Conservation (phyloP, 2,329 filamentous ascomycete genomes). For the Daldinia eschscholtzii region DNA sequence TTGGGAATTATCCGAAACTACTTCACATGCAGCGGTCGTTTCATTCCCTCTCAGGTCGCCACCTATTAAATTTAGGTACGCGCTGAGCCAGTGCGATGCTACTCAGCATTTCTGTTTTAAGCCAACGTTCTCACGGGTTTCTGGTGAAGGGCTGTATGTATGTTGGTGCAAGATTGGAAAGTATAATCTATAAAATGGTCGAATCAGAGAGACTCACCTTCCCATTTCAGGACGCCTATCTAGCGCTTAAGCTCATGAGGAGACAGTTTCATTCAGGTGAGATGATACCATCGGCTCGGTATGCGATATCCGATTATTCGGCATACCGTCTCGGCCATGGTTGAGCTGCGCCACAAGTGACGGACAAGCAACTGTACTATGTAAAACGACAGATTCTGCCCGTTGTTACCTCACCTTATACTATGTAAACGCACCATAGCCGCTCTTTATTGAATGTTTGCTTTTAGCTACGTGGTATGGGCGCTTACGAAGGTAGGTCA, state of each 20-base stretch:
- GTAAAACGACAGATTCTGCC: constrained; percentile 2
- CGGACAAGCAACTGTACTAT: neutral
- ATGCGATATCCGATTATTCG: constrained; percentile 21
- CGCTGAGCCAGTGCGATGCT: neutral
- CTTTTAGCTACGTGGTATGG: constrained; percentile 3
- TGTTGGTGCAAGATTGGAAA: constrained; percentile 34
- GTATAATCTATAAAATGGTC: neutral
- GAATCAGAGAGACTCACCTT: constrained; percentile 6
- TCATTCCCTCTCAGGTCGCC: neutral
- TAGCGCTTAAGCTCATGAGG: constrained; percentile 10
- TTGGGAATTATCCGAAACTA: neutral
- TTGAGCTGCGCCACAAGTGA: constrained; percentile 1
- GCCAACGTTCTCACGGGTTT: neutral
- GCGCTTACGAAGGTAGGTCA: constrained; percentile 25
- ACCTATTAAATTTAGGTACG: constrained; percentile 15
- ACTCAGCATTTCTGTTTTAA: too few species aligned
- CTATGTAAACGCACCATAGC: neutral
- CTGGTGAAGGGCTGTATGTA: constrained; percentile 21
- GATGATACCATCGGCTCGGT: neutral
- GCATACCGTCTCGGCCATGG: constrained; percentile 20
- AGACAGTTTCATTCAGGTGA: neutral
- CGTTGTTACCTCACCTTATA: neutral
- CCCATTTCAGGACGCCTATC: neutral
- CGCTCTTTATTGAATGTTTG: constrained; percentile 27
- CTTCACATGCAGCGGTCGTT: neutral